A percentile compares a stretch with the other conserved stretches of the same genome.
Evolutionary conservation across 2,329 filamentous ascomycete genomes (phyloP).

Genomic region (Ceratocystis diversiconidia): DNA sequence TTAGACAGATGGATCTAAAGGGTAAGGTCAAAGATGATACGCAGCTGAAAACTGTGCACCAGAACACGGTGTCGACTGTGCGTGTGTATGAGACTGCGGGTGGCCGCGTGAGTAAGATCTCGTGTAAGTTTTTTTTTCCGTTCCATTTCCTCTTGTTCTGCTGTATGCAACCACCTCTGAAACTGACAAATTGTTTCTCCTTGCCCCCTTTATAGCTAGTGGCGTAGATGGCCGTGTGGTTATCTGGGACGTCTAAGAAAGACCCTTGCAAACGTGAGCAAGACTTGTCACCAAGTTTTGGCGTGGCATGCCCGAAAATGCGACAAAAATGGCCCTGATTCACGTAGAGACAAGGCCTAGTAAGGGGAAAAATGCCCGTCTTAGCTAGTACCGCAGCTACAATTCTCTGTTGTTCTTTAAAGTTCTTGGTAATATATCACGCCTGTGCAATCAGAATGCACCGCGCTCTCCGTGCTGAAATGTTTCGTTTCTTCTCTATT

Average conservation of each 20-base stretch:
- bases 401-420: slow-evolving; percentile 4
- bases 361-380: neutral
- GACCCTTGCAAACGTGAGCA: slow-evolving; percentile 14
- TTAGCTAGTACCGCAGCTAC: neutral
- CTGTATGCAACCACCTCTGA: slow-evolving; percentile 11
- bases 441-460: neutral
- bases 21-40: slow-evolving; percentile 86
- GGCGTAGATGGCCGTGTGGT: slow-evolving; percentile 73
- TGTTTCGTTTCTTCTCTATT: neutral
- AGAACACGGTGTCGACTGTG: slow-evolving; percentile 86
- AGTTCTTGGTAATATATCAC: neutral
- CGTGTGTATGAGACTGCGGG: slow-evolving; percentile 57
- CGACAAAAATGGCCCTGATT: neutral
- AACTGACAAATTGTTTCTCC: neutral
- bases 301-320: slow-evolving; percentile 10
- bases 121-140: slow-evolving; percentile 48
- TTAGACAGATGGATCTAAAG: slow-evolving; percentile 96
- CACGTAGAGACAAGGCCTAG: neutral
- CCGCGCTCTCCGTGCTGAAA: neutral
- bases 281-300: neutral
- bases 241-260: slow-evolving; percentile 55
- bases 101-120: slow-evolving; percentile 61
- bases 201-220: slow-evolving; percentile 40
- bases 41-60: slow-evolving; percentile 85
- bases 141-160: slow-evolving; percentile 19